A percentile compares a stretch with the other conserved stretches of the same genome.
phyloP scores from a whole-genome alignment of 2,329 filamentous ascomycete species.

The Fusarium sp. region DNA sequence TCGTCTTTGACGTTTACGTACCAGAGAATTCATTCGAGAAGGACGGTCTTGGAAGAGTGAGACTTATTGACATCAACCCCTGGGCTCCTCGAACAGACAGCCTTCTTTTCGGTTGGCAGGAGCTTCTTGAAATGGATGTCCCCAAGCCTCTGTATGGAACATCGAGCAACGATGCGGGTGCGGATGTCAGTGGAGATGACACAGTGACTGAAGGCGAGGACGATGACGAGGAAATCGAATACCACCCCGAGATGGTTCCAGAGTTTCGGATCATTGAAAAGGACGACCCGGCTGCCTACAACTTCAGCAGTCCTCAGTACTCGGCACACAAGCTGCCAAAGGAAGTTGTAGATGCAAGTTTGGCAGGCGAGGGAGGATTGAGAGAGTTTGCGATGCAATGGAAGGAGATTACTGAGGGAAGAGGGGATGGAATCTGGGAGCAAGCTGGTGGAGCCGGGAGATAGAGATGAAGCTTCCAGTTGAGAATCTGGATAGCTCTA shows the following conservation, averaged over 20 bases:
- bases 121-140: conserved; percentile 80
- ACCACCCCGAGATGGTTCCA: conserved; percentile 71
- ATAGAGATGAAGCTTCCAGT: conserved; percentile 1
- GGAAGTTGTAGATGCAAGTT: conserved; percentile 83
- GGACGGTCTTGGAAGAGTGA: conserved; percentile 77
- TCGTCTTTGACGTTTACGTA: conserved; percentile 93
- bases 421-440: conserved; percentile 56
- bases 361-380: conserved; percentile 79
- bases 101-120: conserved; percentile 88
- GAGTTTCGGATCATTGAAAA: conserved; percentile 86
- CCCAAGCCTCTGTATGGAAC: conserved; percentile 67
- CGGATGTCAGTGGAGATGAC: conserved; percentile 53
- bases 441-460: conserved; percentile 38
- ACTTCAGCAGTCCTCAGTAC: conserved; percentile 87
- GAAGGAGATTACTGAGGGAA: conserved; percentile 68
- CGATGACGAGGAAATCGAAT: conserved; percentile 57
- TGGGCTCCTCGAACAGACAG: conserved; percentile 93
- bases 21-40: conserved; percentile 70
- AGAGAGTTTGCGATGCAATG: conserved; percentile 83
- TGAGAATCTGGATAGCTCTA: background rate
- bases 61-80: conserved; percentile 94
- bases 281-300: conserved; percentile 89
- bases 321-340: conserved; percentile 95
- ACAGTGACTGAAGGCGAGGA: conserved; percentile 54
- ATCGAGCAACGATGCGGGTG: conserved; percentile 42